A percentile compares a stretch with the other conserved stretches of the same genome.
phyloP scores from a whole-genome alignment of 2,329 filamentous ascomycete genomes.

The Cephalotrichum gorgonifer region DNA sequence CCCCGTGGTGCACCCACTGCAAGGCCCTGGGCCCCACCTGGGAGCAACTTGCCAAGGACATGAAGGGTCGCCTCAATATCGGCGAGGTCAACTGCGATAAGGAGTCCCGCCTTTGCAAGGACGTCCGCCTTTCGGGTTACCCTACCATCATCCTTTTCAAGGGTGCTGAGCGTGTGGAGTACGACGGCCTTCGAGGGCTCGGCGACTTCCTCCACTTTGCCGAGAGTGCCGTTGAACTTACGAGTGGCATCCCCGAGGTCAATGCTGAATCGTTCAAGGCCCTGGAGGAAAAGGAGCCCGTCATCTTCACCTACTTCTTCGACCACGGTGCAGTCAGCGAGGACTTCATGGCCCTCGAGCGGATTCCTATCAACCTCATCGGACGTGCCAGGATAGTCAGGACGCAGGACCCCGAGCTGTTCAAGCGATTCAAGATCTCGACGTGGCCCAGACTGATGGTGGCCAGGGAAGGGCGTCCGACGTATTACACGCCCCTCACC shows the following conservation, averaged over 20 bases:
- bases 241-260: constrained; percentile 70
- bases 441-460: constrained; percentile 94
- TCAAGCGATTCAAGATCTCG: constrained; percentile 82
- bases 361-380: constrained; percentile 77
- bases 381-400: constrained; percentile 90
- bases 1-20: constrained; percentile 94
- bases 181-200: constrained; percentile 80
- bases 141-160: constrained; percentile 91
- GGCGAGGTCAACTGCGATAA: constrained; percentile 93
- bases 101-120: constrained; percentile 83
- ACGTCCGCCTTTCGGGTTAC: constrained; percentile 68
- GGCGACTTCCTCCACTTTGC: constrained; percentile 84
- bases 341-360: constrained; percentile 81
- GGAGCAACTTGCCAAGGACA: constrained; percentile 80
- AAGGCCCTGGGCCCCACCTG: constrained; percentile 86
- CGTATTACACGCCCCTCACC: constrained; percentile 78
- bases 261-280: constrained; percentile 65
- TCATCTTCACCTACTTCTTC: constrained; percentile 96
- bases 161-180: constrained; percentile 84
- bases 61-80: constrained; percentile 82
- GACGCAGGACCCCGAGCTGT: constrained; percentile 67
- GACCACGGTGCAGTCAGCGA: constrained; percentile 89
- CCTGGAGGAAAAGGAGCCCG: constrained; percentile 85
- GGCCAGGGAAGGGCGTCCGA: constrained; percentile 77
- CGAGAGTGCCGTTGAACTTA: constrained; percentile 72